Percentiles rank a stretch among this genome's conserved stretches.
These are phyloP conservation scores for Brasenia schreberi DNA, from an alignment of 164 flowering plant genomes.

Conservation along the genomic window DNA sequence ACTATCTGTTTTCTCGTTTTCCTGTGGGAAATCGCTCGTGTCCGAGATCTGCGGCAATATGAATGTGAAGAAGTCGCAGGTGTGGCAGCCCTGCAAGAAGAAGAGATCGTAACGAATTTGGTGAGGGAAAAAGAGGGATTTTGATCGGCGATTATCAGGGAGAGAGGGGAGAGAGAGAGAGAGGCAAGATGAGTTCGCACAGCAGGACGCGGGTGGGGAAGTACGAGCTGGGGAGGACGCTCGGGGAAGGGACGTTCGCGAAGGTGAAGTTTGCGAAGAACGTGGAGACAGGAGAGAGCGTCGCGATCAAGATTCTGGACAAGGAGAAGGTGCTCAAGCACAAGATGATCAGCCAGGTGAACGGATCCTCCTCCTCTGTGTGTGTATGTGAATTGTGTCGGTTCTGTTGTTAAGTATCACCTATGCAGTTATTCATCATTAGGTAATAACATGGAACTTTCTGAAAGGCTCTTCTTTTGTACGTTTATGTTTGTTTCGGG, in stretches of 20 bases:
- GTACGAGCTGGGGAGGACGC: constrained; percentile 67
- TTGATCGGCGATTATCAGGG: too few species aligned
- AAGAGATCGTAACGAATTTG: constrained; percentile 11
- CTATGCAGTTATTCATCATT: too few species aligned
- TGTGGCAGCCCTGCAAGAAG: constrained; percentile 43
- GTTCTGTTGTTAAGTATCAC: too few species aligned
- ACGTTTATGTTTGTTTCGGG: too few species aligned
- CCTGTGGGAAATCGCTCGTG: too few species aligned
- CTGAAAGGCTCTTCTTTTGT: too few species aligned
- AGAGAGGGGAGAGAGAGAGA: background rate
- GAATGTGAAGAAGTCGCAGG: constrained; percentile 25
- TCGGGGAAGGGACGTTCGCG: constrained; percentile 76
- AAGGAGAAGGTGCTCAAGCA: constrained; percentile 68
- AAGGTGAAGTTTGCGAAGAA: constrained; percentile 78
- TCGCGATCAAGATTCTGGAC: constrained; percentile 73
- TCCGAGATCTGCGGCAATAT: too few species aligned
- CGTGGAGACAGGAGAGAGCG: constrained; percentile 42
- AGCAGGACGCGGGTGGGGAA: constrained; percentile 52
- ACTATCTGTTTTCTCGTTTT: too few species aligned
- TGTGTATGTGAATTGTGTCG: too few species aligned
- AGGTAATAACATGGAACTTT: too few species aligned
- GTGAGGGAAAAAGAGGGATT: background rate
- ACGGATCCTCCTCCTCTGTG: too few species aligned
- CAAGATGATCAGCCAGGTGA: constrained; percentile 78
- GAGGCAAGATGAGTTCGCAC: background rate